A percentile compares a stretch with the other conserved stretches of the same genome.
Conservation (phyloP, 2,329 filamentous ascomycete genomes). For the Cladosporium oxysporum region DNA sequence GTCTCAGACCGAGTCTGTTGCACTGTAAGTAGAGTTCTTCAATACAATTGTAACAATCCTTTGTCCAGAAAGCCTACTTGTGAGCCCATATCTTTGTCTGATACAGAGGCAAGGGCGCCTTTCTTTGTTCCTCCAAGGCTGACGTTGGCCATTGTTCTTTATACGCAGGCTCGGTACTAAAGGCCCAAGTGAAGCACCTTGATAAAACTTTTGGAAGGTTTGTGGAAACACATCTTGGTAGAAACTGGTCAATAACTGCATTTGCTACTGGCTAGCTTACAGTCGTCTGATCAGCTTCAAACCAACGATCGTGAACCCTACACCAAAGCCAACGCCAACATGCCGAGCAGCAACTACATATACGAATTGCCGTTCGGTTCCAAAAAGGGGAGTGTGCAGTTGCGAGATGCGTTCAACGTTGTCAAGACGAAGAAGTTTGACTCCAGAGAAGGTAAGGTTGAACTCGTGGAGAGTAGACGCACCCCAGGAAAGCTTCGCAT, state of each 20-base stretch:
- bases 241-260: neutral
- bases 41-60: neutral
- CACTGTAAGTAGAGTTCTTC: neutral
- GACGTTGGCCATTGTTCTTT: neutral
- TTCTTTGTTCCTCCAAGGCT: neutral
- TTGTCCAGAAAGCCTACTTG: neutral
- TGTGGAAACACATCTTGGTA: neutral
- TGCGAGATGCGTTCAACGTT: neutral
- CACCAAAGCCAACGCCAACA: neutral
- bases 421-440: neutral
- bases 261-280: constrained; percentile 1
- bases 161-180: neutral
- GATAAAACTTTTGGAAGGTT: neutral
- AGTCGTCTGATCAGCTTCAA: neutral
- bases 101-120: neutral
- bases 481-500: neutral
- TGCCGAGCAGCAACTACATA: neutral
- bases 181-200: neutral
- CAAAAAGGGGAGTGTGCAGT: neutral
- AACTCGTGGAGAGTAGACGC: neutral
- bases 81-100: neutral
- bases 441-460: neutral
- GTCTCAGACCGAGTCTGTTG: neutral
- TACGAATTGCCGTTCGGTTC: constrained; percentile 1
- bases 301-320: neutral